Evolutionary conservation across 176 grass and related monocot species (phyloP).

Genomic region (Carex myosuroides): DNA sequence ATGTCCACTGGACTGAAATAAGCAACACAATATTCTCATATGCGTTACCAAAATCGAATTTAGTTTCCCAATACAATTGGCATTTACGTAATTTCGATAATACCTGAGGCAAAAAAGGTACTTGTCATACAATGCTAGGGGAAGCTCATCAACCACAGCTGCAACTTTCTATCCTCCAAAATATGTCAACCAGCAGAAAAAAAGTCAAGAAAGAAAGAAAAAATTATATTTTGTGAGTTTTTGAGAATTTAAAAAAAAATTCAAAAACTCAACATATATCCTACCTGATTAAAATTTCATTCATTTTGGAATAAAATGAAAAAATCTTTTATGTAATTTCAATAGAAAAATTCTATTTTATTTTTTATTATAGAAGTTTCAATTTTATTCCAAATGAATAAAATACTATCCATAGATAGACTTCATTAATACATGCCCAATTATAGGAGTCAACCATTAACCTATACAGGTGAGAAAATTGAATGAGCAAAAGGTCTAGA

Average conservation of each 20-base stretch:
- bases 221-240: too few species aligned
- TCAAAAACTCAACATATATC: too few species aligned
- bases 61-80: background rate
- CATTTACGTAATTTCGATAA: background rate
- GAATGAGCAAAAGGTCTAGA: background rate
- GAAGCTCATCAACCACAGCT: conserved; percentile 69
- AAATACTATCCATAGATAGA: background rate
- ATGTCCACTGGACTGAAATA: conserved; percentile 81
- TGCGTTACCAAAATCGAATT: background rate
- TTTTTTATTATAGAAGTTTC: too few species aligned
- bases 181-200: background rate
- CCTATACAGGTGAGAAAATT: background rate
- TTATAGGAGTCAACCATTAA: background rate
- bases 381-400: too few species aligned
- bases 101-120: conserved; percentile 93
- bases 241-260: too few species aligned
- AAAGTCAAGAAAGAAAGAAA: too few species aligned
- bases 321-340: too few species aligned
- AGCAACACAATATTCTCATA: conserved; percentile 14
- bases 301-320: too few species aligned
- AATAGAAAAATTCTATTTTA: too few species aligned
- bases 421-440: conserved; percentile 8
- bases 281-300: too few species aligned
- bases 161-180: conserved; percentile 76
- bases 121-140: conserved; percentile 80